Base-by-base conservation (phyloP, 2,329 filamentous ascomycete genomes). In the Aureobasidium leucospermi region DNA sequence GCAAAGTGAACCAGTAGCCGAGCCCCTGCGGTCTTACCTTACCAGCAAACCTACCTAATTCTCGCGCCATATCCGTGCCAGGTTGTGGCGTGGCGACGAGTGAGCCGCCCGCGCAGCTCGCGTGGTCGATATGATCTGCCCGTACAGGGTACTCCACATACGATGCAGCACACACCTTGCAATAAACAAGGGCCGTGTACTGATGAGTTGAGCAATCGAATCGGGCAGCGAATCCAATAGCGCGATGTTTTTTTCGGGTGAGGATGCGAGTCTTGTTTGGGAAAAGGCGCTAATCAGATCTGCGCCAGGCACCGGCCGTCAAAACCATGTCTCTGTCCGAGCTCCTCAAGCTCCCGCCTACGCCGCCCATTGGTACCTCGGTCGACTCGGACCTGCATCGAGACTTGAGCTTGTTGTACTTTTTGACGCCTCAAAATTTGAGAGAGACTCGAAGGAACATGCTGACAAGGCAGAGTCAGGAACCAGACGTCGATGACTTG, bases 1-100 rank as follows among this genome's bases (percentile, higher is more conserved):
- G 55, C 28, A 48, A 58, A 47, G 34, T 48, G 55, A 48, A 58
- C 43, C 55, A 58, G 43, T 58, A 58, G 42, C 34, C 55, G 55
- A 58, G 55, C 32, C 55, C 55, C 31, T 47, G 29, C 38, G 39
- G 29, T 56, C 39, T 16, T 10, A n/a, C 23, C 47, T 49, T 31
- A 28, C 28, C 42, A 32, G 16, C 16, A 56, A 28, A 58, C 43
- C 55, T 48, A 29, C 55, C 42, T 58, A 58, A 23, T 23, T 23
- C 34, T 56, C 43, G 55, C 32, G 55, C 55, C 42, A 58, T 48
- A 19, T 41, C 36, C 55, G 55, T 32, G 10, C 29, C n/a, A 28
- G n/a, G 32, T 31, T 13, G 28, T n/a, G 38, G 52, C 32, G 55
- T 41, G 42, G 55, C 43, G 34, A 39, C 4, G 34, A 31, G 23